Evolutionary conservation across 1,139 yeast genomes (phyloP).

Genomic region (Taphrina flavorubra): DNA sequence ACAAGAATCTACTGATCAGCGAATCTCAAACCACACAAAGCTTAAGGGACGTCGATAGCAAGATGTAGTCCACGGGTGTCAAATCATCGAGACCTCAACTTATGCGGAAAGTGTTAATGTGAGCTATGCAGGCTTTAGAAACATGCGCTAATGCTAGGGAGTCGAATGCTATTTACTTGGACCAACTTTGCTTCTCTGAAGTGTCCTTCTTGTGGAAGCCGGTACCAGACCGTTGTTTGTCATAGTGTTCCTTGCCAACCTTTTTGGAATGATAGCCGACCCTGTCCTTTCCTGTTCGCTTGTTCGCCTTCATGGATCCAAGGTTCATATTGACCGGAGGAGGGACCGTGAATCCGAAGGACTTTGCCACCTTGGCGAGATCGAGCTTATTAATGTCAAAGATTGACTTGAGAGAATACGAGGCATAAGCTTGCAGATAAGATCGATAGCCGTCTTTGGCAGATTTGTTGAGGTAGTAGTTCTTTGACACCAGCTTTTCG

Average conservation of each 20-base stretch:
- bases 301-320: constrained; percentile 70
- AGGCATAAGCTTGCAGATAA: constrained; percentile 94
- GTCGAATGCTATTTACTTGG: constrained; percentile 24
- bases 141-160: constrained; percentile 7
- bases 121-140: too few relatives aligned
- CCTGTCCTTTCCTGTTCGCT: constrained; percentile 50
- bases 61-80: too few relatives aligned
- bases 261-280: constrained; percentile 39
- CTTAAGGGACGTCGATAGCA: too few relatives aligned
- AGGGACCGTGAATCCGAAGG: constrained; percentile 92
- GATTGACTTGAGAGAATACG: constrained; percentile 93
- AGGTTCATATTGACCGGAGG: constrained; percentile 96
- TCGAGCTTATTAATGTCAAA: constrained; percentile 95
- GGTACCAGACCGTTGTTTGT: constrained; percentile 36
- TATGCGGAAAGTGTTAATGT: too few relatives aligned
- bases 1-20: too few relatives aligned
- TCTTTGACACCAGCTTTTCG: constrained; percentile 86
- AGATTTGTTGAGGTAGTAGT: constrained; percentile 90
- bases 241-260: constrained; percentile 41
- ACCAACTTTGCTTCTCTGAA: constrained; percentile 27
- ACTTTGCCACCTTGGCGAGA: constrained; percentile 89
- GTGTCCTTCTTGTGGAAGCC: constrained; percentile 30
- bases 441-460: constrained; percentile 98
- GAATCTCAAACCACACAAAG: too few relatives aligned
- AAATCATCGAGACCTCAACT: too few relatives aligned